phyloP scores from a whole-genome alignment of 208 protist genomes.

The Leishmania turanica region DNA sequence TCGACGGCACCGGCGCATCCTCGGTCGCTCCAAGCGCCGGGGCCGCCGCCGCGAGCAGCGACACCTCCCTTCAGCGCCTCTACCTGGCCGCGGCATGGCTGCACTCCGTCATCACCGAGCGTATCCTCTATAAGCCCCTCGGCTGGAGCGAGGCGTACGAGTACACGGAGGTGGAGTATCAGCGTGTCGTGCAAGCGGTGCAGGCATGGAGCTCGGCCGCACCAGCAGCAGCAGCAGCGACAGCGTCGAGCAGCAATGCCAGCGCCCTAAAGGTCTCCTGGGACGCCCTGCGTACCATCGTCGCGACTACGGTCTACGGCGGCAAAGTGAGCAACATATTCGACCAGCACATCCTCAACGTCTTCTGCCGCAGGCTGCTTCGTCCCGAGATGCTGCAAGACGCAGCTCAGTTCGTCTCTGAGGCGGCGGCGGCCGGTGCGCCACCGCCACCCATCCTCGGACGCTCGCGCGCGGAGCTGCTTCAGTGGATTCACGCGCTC shows the following conservation, averaged over 20 bases:
- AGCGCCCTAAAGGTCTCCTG: slow-evolving; percentile 86
- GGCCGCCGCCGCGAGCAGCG: slow-evolving; percentile 8
- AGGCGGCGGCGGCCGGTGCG: slow-evolving; percentile 3
- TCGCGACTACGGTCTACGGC: slow-evolving; percentile 96
- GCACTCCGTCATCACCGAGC: slow-evolving; percentile 96
- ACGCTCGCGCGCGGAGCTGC: slow-evolving; percentile 64
- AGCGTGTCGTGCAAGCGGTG: slow-evolving; percentile 91
- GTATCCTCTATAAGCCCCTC: slow-evolving; percentile 95
- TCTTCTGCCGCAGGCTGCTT: slow-evolving; percentile 92
- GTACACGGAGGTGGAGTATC: slow-evolving; percentile 98
- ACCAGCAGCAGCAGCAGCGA: neutral
- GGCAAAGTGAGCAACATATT: slow-evolving; percentile 98
- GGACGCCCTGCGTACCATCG: slow-evolving; percentile 93
- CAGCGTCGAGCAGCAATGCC: slow-evolving; percentile 7
- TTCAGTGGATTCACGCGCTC: slow-evolving; percentile 88
- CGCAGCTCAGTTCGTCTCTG: slow-evolving; percentile 29
- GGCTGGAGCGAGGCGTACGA: slow-evolving; percentile 99
- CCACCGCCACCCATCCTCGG: slow-evolving; percentile 29
- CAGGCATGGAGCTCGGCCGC: slow-evolving; percentile 84
- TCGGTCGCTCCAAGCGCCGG: neutral
- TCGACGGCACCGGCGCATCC: neutral
- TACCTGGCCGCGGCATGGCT: slow-evolving; percentile 98
- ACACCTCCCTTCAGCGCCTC: slow-evolving; percentile 85
- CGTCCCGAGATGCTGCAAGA: slow-evolving; percentile 36
- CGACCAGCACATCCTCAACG: slow-evolving; percentile 94